Evolutionary conservation across 2,329 filamentous ascomycete genomes (phyloP).

Genomic region (Macroventuria anomochaeta): DNA sequence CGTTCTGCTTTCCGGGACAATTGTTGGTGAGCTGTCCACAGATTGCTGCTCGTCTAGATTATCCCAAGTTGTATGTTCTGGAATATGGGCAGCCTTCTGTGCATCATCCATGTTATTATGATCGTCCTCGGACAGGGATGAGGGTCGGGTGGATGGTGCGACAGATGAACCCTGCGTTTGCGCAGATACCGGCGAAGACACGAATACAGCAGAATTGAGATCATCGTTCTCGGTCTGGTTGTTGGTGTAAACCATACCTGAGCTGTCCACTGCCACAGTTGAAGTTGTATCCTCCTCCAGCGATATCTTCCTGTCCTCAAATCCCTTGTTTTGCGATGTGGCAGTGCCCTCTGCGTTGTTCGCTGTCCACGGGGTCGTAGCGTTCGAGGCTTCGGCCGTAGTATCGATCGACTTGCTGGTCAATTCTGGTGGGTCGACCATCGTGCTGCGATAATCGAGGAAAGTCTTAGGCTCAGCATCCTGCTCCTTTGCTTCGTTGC

Average conservation of each 20-base stretch:
- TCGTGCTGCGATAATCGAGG: neutral
- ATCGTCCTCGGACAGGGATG: slow-evolving; percentile 50
- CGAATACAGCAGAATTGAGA: slow-evolving; percentile 43
- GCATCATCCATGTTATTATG: slow-evolving; percentile 26
- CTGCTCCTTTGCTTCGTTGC: slow-evolving; percentile 15
- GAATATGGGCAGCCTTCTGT: slow-evolving; percentile 22
- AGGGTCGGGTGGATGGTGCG: slow-evolving; percentile 48
- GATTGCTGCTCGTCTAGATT: slow-evolving; percentile 41
- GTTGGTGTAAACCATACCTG: slow-evolving; percentile 60
- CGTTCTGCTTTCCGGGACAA: slow-evolving; percentile 41
- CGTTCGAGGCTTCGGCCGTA: neutral
- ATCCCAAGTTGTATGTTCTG: slow-evolving; percentile 23
- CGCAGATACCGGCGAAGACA: slow-evolving; percentile 48
- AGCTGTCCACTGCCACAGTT: slow-evolving; percentile 50
- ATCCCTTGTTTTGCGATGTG: slow-evolving; percentile 10
- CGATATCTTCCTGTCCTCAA: slow-evolving; percentile 22
- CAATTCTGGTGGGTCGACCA: slow-evolving; percentile 8
- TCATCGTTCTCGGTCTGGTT: slow-evolving; percentile 44
- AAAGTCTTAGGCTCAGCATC: neutral
- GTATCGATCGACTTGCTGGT: slow-evolving; percentile 5
- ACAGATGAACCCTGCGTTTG: slow-evolving; percentile 48
- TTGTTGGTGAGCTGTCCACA: slow-evolving; percentile 44
- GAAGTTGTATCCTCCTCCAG: slow-evolving; percentile 23
- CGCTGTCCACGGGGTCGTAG: slow-evolving; percentile 1
- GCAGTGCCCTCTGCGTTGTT: neutral